Evolutionary conservation across 257 asterid species (phyloP), one percentile per base, ranked within the genome.

Genomic region (Galeopsis tetrahit): DNA sequence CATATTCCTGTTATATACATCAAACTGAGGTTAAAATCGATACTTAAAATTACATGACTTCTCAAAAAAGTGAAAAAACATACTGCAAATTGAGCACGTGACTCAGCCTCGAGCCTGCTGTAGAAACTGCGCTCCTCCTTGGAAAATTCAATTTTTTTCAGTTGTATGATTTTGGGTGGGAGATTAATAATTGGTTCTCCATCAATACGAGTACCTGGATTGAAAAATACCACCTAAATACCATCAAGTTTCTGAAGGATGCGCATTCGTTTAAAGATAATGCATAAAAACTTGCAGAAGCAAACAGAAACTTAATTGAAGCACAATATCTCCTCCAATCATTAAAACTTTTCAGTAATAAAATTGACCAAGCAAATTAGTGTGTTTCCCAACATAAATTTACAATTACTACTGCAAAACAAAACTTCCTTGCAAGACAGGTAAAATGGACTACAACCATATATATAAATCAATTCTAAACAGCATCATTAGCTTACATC

Each of bases 11-110:
- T 56, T 63, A 76, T 63, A 71, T 56, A 40, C 67, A 78, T 51
- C 65, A 77, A 64, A 42, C 9, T 44, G 66, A 68, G 10, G 63
- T 69, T 80, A 71, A 78, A 33, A 40, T 59, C 43, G 63, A 60
- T 67, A 72, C 72, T 31, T 55, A 67, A 67, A 34, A 53, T 59
- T 31, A 71, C 58, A 62, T 5, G 70, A 75, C 39, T 78, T 56
- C 55, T 32, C 61, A 77, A 48, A 53, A 44, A 34, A 77, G 17
- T 44, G 49, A 59, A 55, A 76, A 83, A 76, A 83, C 96, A 80
- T 88, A 95, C 99, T 31, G 99, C 99, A 82, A 90, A 94, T 76
- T 91, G 97, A 78, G 99, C 97, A 42, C 93, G 93, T 34, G 99
- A 94, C 13, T 85, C 91, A 69, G 96, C 89, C 83, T 94, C 99